Evolutionary conservation across 2,329 filamentous ascomycete species (phyloP), one percentile per base, ranked within the genome.

Genomic region (Chaetomium sp.): DNA sequence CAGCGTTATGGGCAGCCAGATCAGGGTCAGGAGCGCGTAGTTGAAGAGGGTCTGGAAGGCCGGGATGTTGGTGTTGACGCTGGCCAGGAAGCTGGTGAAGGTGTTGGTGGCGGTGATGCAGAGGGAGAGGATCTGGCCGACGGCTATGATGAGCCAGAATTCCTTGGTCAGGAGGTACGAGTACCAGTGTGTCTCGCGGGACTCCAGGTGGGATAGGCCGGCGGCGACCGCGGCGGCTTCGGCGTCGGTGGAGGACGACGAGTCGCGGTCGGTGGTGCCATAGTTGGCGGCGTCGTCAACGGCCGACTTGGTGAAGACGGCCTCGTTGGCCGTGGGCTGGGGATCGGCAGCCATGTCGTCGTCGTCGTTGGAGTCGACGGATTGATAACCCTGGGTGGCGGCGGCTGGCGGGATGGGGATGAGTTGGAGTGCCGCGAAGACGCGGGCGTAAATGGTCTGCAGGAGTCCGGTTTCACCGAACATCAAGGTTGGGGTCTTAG

Each of bases 1-100:
- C 38, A 97, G 79, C 16, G 92, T 93, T 73, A 90, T 87, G 47
- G 87, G 83, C 27, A 92, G 90, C 81, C 96, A 99, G 74, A 97
- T 86, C 65, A 92, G 63, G 67, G 89, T 89, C 69, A 99, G 85
- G 57, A 97, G 79, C 51, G 93, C 84, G 78, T 99, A 99, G 79
- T 95, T 97, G 84, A 97, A 96, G 73, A 98, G 86, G 33, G 91
- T 92, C 80, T 99, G 95, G 81, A 98, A 97, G 62, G 95, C 92
- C 8, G 95, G 95, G 70, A 98, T 96, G 67, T 86, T 92, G 70
- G 90, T 93, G 57, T 87, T 85, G 5, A 79, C 77, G 10, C 76
- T 72, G 64, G 83, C 83, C 33, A 99, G 87, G 62, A 97, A 86
- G 29, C 85, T 86, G 45, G 90, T 91, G 74, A 98, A 92, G 56